Conservation (phyloP, 805 yeast genomes). For the Lipomyces sp. region DNA sequence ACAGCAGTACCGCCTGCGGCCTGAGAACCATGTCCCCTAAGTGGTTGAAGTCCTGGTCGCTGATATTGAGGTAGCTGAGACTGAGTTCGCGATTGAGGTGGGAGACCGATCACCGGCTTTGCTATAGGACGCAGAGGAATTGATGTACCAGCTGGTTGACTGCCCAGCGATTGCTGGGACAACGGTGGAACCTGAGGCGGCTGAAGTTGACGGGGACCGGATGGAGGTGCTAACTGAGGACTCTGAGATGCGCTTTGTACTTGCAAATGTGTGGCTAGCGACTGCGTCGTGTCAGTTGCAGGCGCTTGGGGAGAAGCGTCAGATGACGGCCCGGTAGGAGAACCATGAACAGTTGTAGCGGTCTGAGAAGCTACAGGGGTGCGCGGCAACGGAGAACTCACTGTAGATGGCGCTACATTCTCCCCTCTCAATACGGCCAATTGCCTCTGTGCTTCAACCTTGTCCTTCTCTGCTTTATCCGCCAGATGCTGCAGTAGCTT, state of each 20-base stretch:
- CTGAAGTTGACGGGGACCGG: constrained; percentile 8
- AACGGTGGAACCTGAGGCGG: constrained; percentile 6
- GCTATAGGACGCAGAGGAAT: not conserved
- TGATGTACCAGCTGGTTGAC: not conserved
- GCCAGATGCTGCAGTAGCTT: constrained; percentile 60
- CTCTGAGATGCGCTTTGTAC: not conserved
- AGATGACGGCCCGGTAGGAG: not conserved
- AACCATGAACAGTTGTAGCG: not conserved
- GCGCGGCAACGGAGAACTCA: constrained; percentile 2
- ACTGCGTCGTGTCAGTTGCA: not conserved
- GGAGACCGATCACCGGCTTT: not conserved
- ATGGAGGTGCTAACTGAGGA: constrained; percentile 1
- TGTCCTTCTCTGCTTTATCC: constrained; percentile 55
- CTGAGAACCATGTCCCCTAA: not conserved
- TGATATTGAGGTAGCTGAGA: constrained; percentile 33
- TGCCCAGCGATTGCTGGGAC: constrained; percentile 7
- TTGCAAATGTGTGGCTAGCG: not conserved
- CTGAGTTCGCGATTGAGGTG: constrained; percentile 7
- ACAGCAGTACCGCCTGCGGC: not conserved
- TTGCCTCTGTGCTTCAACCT: constrained; percentile 30
- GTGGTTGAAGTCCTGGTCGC: constrained; percentile 23
- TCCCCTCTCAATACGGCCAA: constrained; percentile 38
- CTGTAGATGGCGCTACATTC: not conserved
- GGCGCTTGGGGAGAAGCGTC: not conserved
- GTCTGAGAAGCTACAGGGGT: not conserved